Percentiles rank a stretch among this genome's conserved stretches.
These are phyloP conservation scores for Clathrus columnatus DNA, from an alignment of 768 basidiomycete genomes.

Conservation along the genomic window DNA sequence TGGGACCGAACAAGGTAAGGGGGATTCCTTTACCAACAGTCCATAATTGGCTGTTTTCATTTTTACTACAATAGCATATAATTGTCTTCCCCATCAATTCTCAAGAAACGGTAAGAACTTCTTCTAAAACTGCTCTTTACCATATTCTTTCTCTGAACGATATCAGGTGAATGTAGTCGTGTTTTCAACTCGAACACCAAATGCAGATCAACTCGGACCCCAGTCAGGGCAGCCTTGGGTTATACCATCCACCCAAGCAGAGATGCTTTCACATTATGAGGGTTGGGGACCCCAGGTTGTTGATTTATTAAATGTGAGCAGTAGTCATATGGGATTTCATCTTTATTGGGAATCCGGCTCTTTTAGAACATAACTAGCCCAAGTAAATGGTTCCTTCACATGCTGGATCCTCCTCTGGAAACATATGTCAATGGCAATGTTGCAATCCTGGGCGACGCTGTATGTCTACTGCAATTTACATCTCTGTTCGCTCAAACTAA, in stretches of 20 bases:
- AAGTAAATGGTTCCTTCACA: constrained; percentile 47
- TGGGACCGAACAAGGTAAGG: constrained; percentile 38
- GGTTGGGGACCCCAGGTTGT: constrained; percentile 32
- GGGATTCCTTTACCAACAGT: constrained; percentile 3
- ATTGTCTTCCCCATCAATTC: constrained; percentile 42
- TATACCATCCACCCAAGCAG: constrained; percentile 28
- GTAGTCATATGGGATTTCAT: neutral
- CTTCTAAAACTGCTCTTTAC: constrained; percentile 1
- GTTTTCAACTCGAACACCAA: constrained; percentile 26
- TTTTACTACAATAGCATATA: constrained; percentile 33
- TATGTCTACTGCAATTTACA: constrained; percentile 1
- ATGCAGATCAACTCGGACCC: constrained; percentile 17
- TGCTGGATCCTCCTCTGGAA: constrained; percentile 35
- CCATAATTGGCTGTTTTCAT: neutral
- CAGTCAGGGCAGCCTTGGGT: constrained; percentile 31
- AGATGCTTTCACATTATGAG: constrained; percentile 34
- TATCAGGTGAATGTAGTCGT: constrained; percentile 40
- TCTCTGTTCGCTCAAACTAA: neutral
- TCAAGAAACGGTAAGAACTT: constrained; percentile 33
- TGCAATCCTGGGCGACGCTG: constrained; percentile 45
- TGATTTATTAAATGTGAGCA: neutral
- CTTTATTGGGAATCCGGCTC: neutral
- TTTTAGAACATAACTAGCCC: constrained; percentile 23
- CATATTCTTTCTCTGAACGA: neutral
- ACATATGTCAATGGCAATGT: constrained; percentile 37